Percentiles rank a stretch among this genome's conserved stretches.
phyloP scores from a whole-genome alignment of 164 flowering plant genomes.

The Warburgia ugandensis region DNA sequence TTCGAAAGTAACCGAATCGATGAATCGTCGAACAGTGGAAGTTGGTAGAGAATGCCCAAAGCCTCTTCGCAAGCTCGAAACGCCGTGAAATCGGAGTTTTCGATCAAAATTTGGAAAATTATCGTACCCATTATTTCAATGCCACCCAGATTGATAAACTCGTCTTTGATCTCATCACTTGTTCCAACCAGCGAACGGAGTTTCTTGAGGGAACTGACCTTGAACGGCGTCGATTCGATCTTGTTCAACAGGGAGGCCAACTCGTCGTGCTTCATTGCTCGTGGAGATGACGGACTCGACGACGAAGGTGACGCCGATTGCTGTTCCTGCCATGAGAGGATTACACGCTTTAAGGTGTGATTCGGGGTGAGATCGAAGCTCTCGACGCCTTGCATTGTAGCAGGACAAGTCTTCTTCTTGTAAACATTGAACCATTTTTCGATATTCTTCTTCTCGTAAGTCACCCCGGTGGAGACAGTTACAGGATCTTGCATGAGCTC shows the following conservation, averaged over 20 bases:
- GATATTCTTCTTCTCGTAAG: conserved; percentile 52
- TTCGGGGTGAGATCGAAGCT: conserved; percentile 47
- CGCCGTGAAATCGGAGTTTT: conserved; percentile 31
- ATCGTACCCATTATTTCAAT: conserved; percentile 33
- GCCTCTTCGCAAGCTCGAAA: conserved; percentile 68
- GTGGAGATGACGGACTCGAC: conserved; percentile 11
- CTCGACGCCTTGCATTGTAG: conserved; percentile 47
- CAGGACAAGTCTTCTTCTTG: conserved; percentile 64
- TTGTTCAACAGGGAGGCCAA: conserved; percentile 25
- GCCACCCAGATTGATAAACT: conserved; percentile 35
- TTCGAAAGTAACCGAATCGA: conserved; percentile 21
- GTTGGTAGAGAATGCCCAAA: conserved; percentile 30
- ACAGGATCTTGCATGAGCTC: conserved; percentile 73
- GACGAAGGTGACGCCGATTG: conserved; percentile 2
- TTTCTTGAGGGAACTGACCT: conserved; percentile 43
- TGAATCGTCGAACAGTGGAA: conserved; percentile 25
- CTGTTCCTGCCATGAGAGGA: conserved; percentile 31
- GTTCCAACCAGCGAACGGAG: conserved; percentile 27
- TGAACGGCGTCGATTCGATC: conserved; percentile 43
- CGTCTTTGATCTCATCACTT: conserved; percentile 22
- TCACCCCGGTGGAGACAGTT: conserved; percentile 58
- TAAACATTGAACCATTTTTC: conserved; percentile 53
- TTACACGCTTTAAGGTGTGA: conserved; percentile 58
- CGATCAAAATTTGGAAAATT: conserved; percentile 25
- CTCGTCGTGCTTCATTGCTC: conserved; percentile 24